Evolutionary conservation across 1,284 basidiomycete species (phyloP).

Genomic region (Hymenochaete sp.): DNA sequence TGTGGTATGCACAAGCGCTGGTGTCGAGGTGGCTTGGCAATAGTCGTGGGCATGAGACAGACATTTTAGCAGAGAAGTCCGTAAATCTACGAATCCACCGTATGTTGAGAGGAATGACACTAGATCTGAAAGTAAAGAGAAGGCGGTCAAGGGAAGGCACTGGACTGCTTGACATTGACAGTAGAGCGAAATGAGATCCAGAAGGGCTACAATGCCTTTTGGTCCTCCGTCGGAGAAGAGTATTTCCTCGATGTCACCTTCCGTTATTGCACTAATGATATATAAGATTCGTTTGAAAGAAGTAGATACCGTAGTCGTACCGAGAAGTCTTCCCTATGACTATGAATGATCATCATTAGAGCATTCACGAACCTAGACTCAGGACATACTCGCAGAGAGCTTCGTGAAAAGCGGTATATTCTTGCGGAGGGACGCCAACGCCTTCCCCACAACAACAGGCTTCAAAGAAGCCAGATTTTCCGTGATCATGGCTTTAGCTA

Average conservation of each 20-base stretch:
- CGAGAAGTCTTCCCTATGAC: conserved; percentile 4
- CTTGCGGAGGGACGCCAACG: conserved; percentile 3
- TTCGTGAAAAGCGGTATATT: conserved; percentile 4
- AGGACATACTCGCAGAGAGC: conserved; percentile 2
- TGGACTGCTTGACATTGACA: conserved; percentile 25
- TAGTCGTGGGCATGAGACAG: conserved; percentile 23
- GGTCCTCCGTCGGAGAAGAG: background rate
- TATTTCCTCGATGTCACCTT: background rate
- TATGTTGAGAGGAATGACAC: conserved; percentile 5
- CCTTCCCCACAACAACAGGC: background rate
- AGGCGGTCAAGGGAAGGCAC: conserved; percentile 24
- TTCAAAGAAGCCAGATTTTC: conserved; percentile 4
- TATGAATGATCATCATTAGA: background rate
- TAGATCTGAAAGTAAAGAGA: conserved; percentile 18
- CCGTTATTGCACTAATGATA: background rate
- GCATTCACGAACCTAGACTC: background rate
- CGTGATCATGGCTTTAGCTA: too few species aligned
- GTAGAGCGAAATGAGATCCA: conserved; percentile 28
- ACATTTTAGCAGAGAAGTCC: conserved; percentile 23
- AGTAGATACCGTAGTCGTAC: conserved; percentile 1
- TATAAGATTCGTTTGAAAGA: background rate
- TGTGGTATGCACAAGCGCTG: too few species aligned
- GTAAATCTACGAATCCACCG: conserved; percentile 11
- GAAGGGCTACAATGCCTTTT: conserved; percentile 20
- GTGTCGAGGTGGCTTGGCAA: conserved; percentile 23